Base-by-base conservation (phyloP, 306 rosid species). In the Elaeagnus macrophylla region DNA sequence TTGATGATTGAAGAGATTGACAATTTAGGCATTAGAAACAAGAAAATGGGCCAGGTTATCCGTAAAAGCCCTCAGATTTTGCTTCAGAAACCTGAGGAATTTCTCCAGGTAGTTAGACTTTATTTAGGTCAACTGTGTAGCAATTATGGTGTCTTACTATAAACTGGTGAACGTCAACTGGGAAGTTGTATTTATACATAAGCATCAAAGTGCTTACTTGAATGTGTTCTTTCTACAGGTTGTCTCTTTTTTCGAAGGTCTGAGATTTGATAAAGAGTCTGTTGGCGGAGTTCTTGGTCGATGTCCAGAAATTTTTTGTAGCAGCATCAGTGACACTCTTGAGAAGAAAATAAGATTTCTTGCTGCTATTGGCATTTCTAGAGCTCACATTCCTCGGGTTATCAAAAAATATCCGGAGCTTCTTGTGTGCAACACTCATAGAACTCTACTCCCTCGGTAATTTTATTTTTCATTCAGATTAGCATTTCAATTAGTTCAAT, bases 371-470 rank as follows among this genome's bases (percentile, higher is more conserved):
- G 84, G 91, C 49, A 65, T 86, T 71, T 76, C 80, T 39, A 25
- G 77, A 64, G 37, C 58, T 57, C 71, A 72, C 64, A 62, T 81
- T 72, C 81, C 88, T 13, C 73, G 77, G 63, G 91, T 87, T 56
- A 86, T 90, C 43, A 83, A 64, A 76, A 86, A 81, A 65, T 86
- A 76, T 67, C 97, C 97, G 0, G 88, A 90, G 79, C 66, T 90
- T 60, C 90, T 90, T 39, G 80, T 90, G 35, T 66, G 83, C 39
- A 80, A 90, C 70, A 61, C 75, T n/a, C 80, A 83, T 59, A 66
- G 40, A 76, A 81, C 86, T 56, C 38, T 90, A 57, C 76, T 67
- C 44, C 91, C 85, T 38, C 81, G 94, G 97, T 85, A 82, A 71
- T 60, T 48, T 61, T 59, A 54, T 38, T 14, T 42, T 12, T 48